These are phyloP conservation scores for Albizia julibrissin DNA, from an alignment of 306 rosid species.

Conservation along the genomic window DNA sequence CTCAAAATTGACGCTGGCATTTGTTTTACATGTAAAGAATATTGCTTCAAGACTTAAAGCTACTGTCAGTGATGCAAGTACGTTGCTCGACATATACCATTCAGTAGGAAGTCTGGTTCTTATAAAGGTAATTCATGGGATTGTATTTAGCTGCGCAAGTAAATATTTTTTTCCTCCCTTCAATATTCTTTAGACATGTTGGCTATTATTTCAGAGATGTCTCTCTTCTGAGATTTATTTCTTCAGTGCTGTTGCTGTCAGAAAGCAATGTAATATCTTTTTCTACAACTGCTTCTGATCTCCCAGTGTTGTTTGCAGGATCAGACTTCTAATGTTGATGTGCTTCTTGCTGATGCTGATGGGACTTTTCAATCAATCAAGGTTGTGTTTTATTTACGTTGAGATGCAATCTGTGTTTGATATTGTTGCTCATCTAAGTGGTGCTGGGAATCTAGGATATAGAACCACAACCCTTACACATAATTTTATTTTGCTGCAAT, in stretches of 20 bases:
- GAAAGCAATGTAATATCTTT: conserved; percentile 12
- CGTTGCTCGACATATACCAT: conserved; percentile 73
- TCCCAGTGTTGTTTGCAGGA: conserved; percentile 47
- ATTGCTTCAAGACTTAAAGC: conserved; percentile 62
- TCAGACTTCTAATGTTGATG: conserved; percentile 68
- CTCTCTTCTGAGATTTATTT: not conserved
- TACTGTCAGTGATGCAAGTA: conserved; percentile 59
- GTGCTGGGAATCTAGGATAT: conserved; percentile 23
- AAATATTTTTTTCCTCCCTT: not conserved
- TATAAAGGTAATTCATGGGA: conserved; percentile 58
- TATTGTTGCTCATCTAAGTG: conserved; percentile 23
- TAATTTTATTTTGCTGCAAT: not conserved
- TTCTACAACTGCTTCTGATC: conserved; percentile 31
- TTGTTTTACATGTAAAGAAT: conserved; percentile 53
- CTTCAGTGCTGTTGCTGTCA: conserved; percentile 13
- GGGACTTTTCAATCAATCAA: conserved; percentile 80
- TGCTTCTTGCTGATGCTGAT: conserved; percentile 69
- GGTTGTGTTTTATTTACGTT: conserved; percentile 45
- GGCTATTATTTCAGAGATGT: conserved; percentile 15
- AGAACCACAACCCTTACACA: conserved; percentile 20
- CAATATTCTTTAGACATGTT: not conserved
- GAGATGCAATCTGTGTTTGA: conserved; percentile 25
- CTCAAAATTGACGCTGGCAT: conserved; percentile 24
- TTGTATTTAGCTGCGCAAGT: not conserved
- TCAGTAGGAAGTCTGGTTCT: conserved; percentile 79